phyloP scores from a whole-genome alignment of 2,329 filamentous ascomycete species.

The Sporothrix variecibatus region DNA sequence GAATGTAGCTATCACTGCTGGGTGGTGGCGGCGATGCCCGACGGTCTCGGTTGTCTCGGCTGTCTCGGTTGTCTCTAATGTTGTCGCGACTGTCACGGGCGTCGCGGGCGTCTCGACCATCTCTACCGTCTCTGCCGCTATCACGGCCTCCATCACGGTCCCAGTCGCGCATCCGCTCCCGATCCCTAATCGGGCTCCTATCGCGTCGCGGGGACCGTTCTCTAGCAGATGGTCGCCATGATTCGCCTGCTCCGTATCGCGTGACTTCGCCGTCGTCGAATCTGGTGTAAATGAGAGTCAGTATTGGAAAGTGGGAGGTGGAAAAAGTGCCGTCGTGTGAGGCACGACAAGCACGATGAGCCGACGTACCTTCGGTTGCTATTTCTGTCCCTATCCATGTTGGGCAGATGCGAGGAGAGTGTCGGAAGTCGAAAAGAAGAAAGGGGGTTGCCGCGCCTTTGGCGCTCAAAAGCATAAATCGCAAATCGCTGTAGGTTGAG shows the following conservation, averaged over 20 bases:
- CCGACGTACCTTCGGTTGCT: constrained; percentile 22
- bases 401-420: not conserved
- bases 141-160: constrained; percentile 30
- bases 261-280: constrained; percentile 65
- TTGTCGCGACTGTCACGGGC: constrained; percentile 36
- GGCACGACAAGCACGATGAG: not conserved
- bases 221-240: constrained; percentile 51
- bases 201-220: constrained; percentile 45
- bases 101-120: constrained; percentile 23
- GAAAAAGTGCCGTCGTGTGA: not conserved
- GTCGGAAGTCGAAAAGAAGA: not conserved
- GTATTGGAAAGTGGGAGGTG: not conserved
- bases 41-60: constrained; percentile 40
- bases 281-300: constrained; percentile 37
- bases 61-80: constrained; percentile 35
- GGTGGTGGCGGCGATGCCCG: constrained; percentile 38
- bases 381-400: constrained; percentile 29
- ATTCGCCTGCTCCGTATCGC: constrained; percentile 63
- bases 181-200: constrained; percentile 37
- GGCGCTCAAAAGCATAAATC: not conserved
- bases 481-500: not conserved
- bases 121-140: constrained; percentile 28
- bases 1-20: constrained; percentile 46
- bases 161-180: constrained; percentile 36
- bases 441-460: not conserved